Evolutionary conservation across 352 stramenopile genomes (phyloP).

Genomic region (Pythium folliculosum): DNA sequence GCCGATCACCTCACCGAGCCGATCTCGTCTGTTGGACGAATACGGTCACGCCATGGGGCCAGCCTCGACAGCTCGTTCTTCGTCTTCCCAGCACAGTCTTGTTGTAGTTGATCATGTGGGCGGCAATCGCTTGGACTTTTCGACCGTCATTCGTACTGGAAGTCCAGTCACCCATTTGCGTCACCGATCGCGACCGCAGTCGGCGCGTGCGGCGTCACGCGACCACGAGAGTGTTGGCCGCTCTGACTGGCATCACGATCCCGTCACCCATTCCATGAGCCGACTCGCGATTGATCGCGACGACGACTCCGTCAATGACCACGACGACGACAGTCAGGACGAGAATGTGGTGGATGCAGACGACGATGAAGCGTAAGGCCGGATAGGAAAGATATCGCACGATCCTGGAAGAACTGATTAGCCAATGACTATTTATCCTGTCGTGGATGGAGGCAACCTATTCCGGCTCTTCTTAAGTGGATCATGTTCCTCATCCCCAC

Average conservation of each 20-base stretch:
- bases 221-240: not conserved
- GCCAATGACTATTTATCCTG: too few species aligned
- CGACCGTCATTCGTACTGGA: conserved; percentile 15
- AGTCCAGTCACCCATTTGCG: conserved; percentile 25
- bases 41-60: not conserved
- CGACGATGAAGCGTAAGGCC: too few species aligned
- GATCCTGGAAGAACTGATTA: too few species aligned
- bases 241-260: not conserved
- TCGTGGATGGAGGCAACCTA: too few species aligned
- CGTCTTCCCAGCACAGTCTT: not conserved
- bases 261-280: not conserved
- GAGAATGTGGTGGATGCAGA: not conserved
- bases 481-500: not conserved
- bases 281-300: not conserved
- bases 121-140: not conserved
- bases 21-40: not conserved
- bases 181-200: conserved; percentile 11
- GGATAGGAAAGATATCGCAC: too few species aligned
- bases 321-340: not conserved
- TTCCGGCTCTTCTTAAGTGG: not conserved
- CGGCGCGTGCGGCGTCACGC: conserved; percentile 6
- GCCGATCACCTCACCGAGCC: not conserved
- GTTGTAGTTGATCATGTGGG: not conserved
- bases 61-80: not conserved
- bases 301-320: not conserved